Percentiles rank a stretch among this genome's conserved stretches.
These are phyloP conservation scores for Xanthoconium stramineum DNA, from an alignment of 768 basidiomycete species.

Conservation along the genomic window DNA sequence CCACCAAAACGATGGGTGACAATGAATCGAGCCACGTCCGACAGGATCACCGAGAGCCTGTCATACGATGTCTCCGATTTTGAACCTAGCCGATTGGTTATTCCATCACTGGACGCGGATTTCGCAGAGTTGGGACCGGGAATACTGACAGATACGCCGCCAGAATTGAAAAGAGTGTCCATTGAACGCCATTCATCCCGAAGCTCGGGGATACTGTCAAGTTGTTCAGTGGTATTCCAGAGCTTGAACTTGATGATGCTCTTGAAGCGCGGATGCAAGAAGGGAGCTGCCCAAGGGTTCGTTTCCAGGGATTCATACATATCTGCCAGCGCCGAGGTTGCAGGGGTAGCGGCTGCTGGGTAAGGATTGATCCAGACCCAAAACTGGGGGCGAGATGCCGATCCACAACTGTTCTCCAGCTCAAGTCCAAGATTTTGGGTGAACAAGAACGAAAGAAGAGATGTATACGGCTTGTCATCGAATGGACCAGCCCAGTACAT, in stretches of 20 bases:
- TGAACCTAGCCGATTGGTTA: slow-evolving; percentile 59
- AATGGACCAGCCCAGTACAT: slow-evolving; percentile 99
- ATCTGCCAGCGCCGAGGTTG: slow-evolving; percentile 72
- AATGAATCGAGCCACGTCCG: slow-evolving; percentile 96
- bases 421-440: slow-evolving; percentile 89
- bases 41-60: slow-evolving; percentile 86
- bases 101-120: slow-evolving; percentile 23
- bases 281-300: slow-evolving; percentile 92
- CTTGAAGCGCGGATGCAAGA: slow-evolving; percentile 89
- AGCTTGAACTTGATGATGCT: slow-evolving; percentile 92
- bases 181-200: slow-evolving; percentile 80
- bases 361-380: slow-evolving; percentile 98
- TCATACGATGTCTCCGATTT: slow-evolving; percentile 70
- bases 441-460: slow-evolving; percentile 87
- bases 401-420: slow-evolving; percentile 73
- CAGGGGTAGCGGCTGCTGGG: slow-evolving; percentile 84
- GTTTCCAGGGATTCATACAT: slow-evolving; percentile 77
- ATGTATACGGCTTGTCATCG: slow-evolving; percentile 97
- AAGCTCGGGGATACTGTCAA: slow-evolving; percentile 88
- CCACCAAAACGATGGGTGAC: slow-evolving; percentile 90
- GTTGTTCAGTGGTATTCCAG: slow-evolving; percentile 98
- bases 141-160: slow-evolving; percentile 71
- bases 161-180: slow-evolving; percentile 82
- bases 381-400: slow-evolving; percentile 66
- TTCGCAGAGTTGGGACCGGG: slow-evolving; percentile 28